A percentile compares a stretch with the other conserved stretches of the same genome.
phyloP scores from a whole-genome alignment of 148 eudicot species.

The Persicaria maculosa region DNA sequence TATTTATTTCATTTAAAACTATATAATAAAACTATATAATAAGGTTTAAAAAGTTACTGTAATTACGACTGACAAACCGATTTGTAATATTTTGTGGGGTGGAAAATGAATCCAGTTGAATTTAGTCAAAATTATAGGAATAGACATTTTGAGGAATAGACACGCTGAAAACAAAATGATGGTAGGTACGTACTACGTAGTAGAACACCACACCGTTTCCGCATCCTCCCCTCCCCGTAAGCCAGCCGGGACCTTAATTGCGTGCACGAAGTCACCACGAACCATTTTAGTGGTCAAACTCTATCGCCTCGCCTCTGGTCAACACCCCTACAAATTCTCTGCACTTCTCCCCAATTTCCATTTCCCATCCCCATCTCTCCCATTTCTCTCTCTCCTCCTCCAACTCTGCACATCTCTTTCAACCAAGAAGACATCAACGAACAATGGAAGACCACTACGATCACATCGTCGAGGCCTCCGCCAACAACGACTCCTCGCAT shows the following conservation, averaged over 20 bases:
- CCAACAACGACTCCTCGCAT: constrained; percentile 19
- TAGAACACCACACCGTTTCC: background rate
- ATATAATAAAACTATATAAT: no score
- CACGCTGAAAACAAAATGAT: no score
- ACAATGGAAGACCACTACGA: constrained; percentile 35
- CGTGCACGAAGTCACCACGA: background rate
- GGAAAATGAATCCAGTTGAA: no score
- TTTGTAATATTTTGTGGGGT: no score
- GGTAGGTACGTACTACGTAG: no score
- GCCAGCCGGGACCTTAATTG: background rate
- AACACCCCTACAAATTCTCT: background rate
- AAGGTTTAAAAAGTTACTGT: no score
- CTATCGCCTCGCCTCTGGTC: background rate
- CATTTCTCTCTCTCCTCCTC: background rate
- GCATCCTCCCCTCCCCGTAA: background rate
- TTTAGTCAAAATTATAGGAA: no score
- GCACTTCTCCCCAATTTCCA: background rate
- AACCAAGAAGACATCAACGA: background rate
- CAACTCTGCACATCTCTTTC: background rate
- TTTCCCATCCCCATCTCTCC: background rate
- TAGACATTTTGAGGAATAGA: no score
- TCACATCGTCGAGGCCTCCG: constrained; percentile 20
- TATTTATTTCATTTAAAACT: no score
- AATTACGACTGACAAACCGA: no score
- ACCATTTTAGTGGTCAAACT: constrained; percentile 2